A percentile compares a stretch with the other conserved stretches of the same genome.
Conservation (phyloP, 352 stramenopile genomes). For the Poterioochromonas sp. region DNA sequence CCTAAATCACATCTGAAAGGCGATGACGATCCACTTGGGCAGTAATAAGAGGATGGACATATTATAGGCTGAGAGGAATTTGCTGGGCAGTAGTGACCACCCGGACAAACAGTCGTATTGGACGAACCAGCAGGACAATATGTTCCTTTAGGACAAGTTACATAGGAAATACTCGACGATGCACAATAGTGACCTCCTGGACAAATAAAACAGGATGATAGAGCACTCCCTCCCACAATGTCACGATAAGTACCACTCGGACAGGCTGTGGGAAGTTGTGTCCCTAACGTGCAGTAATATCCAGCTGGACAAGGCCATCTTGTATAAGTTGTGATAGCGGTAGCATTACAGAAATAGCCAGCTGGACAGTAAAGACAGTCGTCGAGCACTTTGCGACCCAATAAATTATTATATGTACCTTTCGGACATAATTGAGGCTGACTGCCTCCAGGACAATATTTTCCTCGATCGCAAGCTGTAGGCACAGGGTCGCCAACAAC, state of each 20-base stretch:
- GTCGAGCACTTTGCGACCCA: neutral
- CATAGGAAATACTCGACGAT: conserved; percentile 41
- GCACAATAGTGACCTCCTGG: conserved; percentile 44
- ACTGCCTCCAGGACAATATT: conserved; percentile 54
- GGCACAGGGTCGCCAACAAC: conserved; percentile 60
- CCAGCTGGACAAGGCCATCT: conserved; percentile 44
- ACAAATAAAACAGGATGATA: conserved; percentile 41
- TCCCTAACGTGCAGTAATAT: conserved; percentile 41
- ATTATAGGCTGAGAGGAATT: neutral
- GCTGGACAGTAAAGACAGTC: conserved; percentile 62
- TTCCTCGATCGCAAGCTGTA: conserved; percentile 61
- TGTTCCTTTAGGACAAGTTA: conserved; percentile 57
- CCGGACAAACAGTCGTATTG: conserved; percentile 35
- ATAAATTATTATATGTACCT: conserved; percentile 37
- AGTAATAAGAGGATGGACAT: conserved; percentile 21
- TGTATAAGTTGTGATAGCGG: conserved; percentile 34
- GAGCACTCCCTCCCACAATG: conserved; percentile 21
- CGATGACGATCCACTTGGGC: conserved; percentile 34
- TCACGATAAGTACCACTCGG: conserved; percentile 45
- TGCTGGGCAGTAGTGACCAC: conserved; percentile 32
- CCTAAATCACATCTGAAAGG: neutral
- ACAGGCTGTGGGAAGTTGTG: conserved; percentile 36
- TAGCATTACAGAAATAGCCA: conserved; percentile 57
- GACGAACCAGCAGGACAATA: conserved; percentile 62
- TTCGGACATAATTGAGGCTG: conserved; percentile 26